These are phyloP conservation scores for Hypoxylon rickii DNA, from an alignment of 495 filamentous ascomycete species.

Conservation along the genomic window DNA sequence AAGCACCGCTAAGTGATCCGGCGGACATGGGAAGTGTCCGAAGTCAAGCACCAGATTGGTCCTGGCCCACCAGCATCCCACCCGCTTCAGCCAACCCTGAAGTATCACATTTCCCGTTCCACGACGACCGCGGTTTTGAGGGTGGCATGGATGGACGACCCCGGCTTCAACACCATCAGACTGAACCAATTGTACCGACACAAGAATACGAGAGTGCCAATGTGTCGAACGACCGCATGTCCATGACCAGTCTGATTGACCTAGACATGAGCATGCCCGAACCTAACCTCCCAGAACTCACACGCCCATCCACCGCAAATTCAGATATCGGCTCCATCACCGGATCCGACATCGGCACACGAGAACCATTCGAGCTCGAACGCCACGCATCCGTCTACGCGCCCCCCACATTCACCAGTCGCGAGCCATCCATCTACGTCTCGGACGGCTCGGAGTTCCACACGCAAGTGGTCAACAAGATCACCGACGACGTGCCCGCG, in stretches of 20 bases:
- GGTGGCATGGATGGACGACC: constrained; percentile 45
- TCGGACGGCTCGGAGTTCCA: constrained; percentile 53
- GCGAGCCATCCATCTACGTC: constrained; percentile 58
- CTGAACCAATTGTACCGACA: constrained; percentile 53
- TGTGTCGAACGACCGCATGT: constrained; percentile 44
- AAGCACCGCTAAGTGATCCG: constrained; percentile 55
- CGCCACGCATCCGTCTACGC: constrained; percentile 57
- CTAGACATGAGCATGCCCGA: constrained; percentile 55
- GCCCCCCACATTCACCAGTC: constrained; percentile 37
- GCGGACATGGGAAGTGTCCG: constrained; percentile 50
- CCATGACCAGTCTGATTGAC: constrained; percentile 54
- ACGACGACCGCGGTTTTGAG: constrained; percentile 39
- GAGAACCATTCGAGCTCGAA: constrained; percentile 59
- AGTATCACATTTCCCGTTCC: constrained; percentile 52
- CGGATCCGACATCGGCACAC: constrained; percentile 51
- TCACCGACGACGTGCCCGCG: constrained; percentile 31
- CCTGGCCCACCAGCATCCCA: constrained; percentile 58
- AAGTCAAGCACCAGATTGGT: constrained; percentile 64
- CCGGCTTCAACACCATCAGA: constrained; percentile 53
- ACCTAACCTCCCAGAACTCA: constrained; percentile 40
- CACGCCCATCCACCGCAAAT: constrained; percentile 58
- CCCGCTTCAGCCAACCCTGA: constrained; percentile 57
- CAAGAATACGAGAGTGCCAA: constrained; percentile 41
- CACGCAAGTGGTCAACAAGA: constrained; percentile 36
- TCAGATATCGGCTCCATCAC: constrained; percentile 53